Conservation (phyloP, 1,284 basidiomycete species). For the Cryptococcus amylolentus region DNA sequence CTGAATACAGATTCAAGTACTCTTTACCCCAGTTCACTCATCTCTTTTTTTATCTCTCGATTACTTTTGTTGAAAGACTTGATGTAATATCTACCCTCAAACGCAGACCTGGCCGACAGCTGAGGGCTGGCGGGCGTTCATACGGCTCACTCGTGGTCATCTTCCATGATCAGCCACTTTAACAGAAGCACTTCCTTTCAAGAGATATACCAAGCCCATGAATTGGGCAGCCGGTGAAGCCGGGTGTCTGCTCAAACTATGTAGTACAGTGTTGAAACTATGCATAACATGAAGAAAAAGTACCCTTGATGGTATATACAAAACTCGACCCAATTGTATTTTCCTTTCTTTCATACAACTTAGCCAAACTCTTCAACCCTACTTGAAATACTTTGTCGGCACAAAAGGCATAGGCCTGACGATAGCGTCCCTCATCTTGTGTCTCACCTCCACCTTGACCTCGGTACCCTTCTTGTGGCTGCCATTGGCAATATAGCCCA, state of each 20-base stretch:
- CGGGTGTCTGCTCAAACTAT: too few species aligned
- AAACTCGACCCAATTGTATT: not conserved
- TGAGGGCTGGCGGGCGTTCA: too few species aligned
- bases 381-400: constrained; percentile 50
- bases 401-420: constrained; percentile 51
- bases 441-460: constrained; percentile 50
- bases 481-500: constrained; percentile 82
- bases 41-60: not conserved
- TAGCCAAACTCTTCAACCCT: not conserved
- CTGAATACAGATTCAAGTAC: not conserved
- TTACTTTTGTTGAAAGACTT: not conserved
- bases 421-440: constrained; percentile 46
- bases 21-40: not conserved
- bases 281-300: too few species aligned
- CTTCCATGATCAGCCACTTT: too few species aligned
- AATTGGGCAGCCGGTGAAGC: too few species aligned
- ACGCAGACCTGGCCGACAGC: too few species aligned
- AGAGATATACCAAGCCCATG: too few species aligned
- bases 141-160: too few species aligned
- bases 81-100: too few species aligned
- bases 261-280: too few species aligned
- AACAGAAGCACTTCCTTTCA: too few species aligned
- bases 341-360: not conserved
- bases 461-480: constrained; percentile 88
- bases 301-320: not conserved